These are phyloP conservation scores for Auriculariales sp. DNA, from an alignment of 768 basidiomycete species.

Conservation along the genomic window DNA sequence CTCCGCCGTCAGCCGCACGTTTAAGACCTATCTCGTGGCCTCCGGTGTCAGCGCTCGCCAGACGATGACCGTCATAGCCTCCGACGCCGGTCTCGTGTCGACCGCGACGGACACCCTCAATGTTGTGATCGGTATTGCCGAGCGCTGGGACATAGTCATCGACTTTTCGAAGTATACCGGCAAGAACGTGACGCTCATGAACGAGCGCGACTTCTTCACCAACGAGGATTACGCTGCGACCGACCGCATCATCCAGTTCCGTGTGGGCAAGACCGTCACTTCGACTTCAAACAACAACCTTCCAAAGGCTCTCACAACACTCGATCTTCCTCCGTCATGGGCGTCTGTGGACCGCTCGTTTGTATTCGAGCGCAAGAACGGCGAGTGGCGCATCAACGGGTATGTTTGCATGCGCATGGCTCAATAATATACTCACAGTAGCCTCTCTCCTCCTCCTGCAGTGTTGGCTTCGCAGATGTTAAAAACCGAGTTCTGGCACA, in stretches of 20 bases:
- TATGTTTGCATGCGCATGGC: too few species aligned
- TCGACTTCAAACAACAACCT: background rate
- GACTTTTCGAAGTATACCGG: background rate
- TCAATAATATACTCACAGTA: too few species aligned
- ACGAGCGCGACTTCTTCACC: slow-evolving; percentile 1
- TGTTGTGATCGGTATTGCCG: background rate
- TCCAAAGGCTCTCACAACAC: background rate
- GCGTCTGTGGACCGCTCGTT: background rate
- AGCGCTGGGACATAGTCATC: slow-evolving; percentile 1
- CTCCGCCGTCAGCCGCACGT: background rate
- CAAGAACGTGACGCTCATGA: background rate
- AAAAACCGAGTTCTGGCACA: background rate
- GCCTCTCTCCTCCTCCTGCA: too few species aligned
- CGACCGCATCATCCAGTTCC: background rate
- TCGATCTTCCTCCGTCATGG: background rate
- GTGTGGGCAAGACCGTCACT: background rate
- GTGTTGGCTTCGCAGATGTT: background rate
- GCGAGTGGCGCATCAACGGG: background rate
- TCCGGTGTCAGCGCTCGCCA: background rate
- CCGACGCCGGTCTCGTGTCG: background rate
- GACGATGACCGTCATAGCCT: background rate
- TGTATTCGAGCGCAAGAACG: background rate
- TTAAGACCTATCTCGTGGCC: background rate
- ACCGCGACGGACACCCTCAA: background rate
- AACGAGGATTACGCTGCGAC: background rate